phyloP scores from a whole-genome alignment of 176 grass and related monocot genomes.

The Oryza rufipogon region DNA sequence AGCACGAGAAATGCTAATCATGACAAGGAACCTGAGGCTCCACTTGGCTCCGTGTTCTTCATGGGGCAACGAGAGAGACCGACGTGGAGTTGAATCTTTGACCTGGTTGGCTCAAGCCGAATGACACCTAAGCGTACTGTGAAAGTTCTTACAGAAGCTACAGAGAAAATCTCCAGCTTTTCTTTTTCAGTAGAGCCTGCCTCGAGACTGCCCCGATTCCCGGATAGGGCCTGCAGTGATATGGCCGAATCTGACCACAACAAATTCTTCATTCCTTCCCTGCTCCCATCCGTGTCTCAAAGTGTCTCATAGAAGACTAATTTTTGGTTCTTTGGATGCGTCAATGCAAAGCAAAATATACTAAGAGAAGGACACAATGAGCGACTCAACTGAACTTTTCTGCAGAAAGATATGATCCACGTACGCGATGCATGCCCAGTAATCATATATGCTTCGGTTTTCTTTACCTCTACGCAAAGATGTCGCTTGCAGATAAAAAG shows the following conservation, averaged over 20 bases:
- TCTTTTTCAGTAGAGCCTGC: not conserved
- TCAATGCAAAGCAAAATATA: not conserved
- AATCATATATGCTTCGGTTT: slow-evolving; percentile 46
- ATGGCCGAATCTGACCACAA: not conserved
- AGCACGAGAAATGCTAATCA: too few relatives aligned
- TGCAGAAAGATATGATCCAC: slow-evolving; percentile 6
- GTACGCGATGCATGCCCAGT: not conserved
- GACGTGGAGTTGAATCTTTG: too few relatives aligned
- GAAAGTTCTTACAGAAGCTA: not conserved
- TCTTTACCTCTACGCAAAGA: slow-evolving; percentile 43
- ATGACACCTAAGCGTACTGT: too few relatives aligned
- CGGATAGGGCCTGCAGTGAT: not conserved
- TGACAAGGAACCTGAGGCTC: too few relatives aligned
- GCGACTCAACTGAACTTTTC: not conserved
- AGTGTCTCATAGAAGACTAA: not conserved
- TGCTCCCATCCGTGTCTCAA: not conserved
- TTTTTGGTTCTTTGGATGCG: not conserved
- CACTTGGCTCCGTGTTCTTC: too few relatives aligned
- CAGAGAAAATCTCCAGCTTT: not conserved
- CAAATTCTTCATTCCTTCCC: not conserved
- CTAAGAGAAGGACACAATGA: not conserved
- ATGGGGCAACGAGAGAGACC: too few relatives aligned
- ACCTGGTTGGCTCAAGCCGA: too few relatives aligned
- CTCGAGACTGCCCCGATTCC: not conserved
- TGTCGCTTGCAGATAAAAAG: slow-evolving; percentile 36